Base-by-base conservation (phyloP, 306 rosid genomes). In the Prunus armeniaca region DNA sequence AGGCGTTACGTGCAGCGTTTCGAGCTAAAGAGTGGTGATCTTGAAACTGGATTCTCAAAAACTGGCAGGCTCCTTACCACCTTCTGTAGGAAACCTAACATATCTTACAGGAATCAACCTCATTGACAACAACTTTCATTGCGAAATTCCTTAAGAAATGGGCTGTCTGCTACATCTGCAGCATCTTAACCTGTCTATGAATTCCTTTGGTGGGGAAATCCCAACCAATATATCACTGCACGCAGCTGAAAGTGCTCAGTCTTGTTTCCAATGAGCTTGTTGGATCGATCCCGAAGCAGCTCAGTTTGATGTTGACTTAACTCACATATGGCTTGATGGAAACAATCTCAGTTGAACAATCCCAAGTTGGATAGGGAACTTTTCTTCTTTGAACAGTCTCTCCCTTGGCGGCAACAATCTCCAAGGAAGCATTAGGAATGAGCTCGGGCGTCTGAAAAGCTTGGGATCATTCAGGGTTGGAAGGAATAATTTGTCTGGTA, bases 301-400 rank as follows among this genome's bases (percentile, higher is more conserved):
- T 52, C 57, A 52, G 22, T 14, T 52, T 19, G 17, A 52, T 81
- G 71, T 30, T 22, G 47, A 81, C 24, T 63, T 81, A 51, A 9
- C 28, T 14, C 1, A 10, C 19, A 47, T 83, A 8, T 30, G 51
- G 12, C 45, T 17, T n/a, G 72, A 65, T 18, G 15, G 0, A 3
- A 86, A 88, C 83, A 78, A 82, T 30, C 72, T 88, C 3, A 78
- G 46, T 5, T 84, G 88, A 76, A 78, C 28, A 62, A 84, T 89
- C 46, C 90, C 86, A 76, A 4, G 66, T 20, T 86, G 90, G 87
- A 63, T 86, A 24, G 89, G 84, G 43, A 85, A 87, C 18, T 65
- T 81, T 55, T 85, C 93, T 62, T 82, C 86, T 4, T 60, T 83
- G 41, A 38, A 64, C 55, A 0, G 0, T 0, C 13, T 89, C 32